phyloP scores from a whole-genome alignment of 768 basidiomycete species.

The Steccherinum ochraceum region DNA sequence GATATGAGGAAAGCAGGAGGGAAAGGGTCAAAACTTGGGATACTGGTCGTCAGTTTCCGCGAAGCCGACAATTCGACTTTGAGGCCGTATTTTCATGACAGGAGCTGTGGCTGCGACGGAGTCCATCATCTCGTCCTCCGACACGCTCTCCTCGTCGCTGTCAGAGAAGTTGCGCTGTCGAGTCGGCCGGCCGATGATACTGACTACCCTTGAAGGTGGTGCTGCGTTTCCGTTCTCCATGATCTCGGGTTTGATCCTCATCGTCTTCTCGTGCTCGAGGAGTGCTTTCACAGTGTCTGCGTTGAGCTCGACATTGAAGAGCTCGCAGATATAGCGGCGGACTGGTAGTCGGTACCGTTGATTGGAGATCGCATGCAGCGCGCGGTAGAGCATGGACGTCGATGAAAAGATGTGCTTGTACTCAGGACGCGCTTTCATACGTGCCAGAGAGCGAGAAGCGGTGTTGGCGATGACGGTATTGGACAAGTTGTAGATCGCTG shows the following conservation, averaged over 20 bases:
- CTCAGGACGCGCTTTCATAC: conserved; percentile 74
- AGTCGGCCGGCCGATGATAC: conserved; percentile 45
- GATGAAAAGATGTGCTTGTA: conserved; percentile 75
- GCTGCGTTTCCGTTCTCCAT: background rate
- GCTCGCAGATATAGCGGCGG: conserved; percentile 85
- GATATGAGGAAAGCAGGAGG: background rate
- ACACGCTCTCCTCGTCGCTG: conserved; percentile 54
- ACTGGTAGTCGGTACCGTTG: conserved; percentile 90
- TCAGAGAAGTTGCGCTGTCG: conserved; percentile 31
- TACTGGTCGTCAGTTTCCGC: conserved; percentile 10
- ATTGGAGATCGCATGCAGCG: conserved; percentile 80
- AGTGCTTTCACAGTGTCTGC: conserved; percentile 51
- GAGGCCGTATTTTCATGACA: conserved; percentile 50
- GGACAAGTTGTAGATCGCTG: conserved; percentile 87
- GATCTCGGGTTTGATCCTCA: conserved; percentile 21
- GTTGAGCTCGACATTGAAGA: conserved; percentile 82
- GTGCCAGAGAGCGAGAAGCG: conserved; percentile 85
- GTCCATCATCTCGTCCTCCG: conserved; percentile 33
- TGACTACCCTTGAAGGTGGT: conserved; percentile 34
- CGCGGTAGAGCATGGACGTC: conserved; percentile 74
- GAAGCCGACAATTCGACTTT: conserved; percentile 58
- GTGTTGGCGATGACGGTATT: conserved; percentile 96
- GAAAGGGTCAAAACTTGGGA: background rate
- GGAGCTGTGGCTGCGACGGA: conserved; percentile 33
- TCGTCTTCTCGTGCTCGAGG: conserved; percentile 40